phyloP scores from a whole-genome alignment of 192 early-diverging fungal genomes.

The Podila verticillata region DNA sequence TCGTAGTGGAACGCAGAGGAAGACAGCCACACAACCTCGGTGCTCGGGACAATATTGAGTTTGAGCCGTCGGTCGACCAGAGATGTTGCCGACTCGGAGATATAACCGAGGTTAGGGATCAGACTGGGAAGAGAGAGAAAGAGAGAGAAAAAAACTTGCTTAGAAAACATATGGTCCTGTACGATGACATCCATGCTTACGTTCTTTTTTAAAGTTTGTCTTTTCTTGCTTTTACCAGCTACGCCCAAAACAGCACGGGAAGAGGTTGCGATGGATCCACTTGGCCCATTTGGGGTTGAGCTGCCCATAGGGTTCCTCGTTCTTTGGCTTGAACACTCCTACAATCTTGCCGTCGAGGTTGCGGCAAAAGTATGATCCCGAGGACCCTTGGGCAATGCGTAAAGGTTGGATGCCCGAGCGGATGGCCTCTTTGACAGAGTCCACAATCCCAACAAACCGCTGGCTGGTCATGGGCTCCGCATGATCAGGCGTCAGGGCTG shows the following conservation, averaged over 20 bases:
- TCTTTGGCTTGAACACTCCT: constrained; percentile 91
- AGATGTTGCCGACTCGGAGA: constrained; percentile 90
- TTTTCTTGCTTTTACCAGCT: constrained; percentile 58
- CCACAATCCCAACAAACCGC: constrained; percentile 53
- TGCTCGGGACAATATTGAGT: constrained; percentile 84
- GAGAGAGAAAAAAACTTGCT: neutral
- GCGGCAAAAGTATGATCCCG: constrained; percentile 91
- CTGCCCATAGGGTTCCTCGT: constrained; percentile 74
- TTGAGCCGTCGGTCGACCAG: constrained; percentile 79
- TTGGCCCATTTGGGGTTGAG: constrained; percentile 91
- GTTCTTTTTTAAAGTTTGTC: neutral
- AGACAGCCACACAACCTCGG: constrained; percentile 78
- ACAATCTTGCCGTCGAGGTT: constrained; percentile 80
- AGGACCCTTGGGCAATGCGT: constrained; percentile 78
- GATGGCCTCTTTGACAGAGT: constrained; percentile 64
- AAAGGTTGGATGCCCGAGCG: constrained; percentile 53
- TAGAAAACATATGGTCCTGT: neutral
- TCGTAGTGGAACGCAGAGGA: constrained; percentile 85
- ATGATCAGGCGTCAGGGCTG: constrained; percentile 53
- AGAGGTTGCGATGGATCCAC: constrained; percentile 88
- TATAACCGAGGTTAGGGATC: constrained; percentile 90
- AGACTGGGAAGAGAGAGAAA: constrained; percentile 50
- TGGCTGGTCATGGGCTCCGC: constrained; percentile 56
- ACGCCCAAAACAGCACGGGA: constrained; percentile 91
- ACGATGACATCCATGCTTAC: neutral